These are phyloP conservation scores for Schrenkiella parvula DNA, from an alignment of 345 rosid species.

Conservation along the genomic window DNA sequence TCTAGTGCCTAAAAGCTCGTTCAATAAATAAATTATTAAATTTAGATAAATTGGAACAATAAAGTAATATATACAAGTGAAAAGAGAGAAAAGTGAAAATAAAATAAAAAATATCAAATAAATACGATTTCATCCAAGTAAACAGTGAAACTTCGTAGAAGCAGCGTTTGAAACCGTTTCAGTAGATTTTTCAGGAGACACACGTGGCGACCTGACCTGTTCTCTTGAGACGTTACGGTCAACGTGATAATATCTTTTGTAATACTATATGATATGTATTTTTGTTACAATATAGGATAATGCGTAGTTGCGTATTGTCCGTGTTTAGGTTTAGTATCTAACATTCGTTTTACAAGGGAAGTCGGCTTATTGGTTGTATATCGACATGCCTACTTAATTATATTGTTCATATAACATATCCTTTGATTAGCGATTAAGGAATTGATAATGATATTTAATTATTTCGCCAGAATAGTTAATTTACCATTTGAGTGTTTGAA, in stretches of 20 bases:
- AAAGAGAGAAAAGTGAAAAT: not conserved
- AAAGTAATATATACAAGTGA: not conserved
- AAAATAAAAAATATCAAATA: not conserved
- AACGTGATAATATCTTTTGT: not conserved
- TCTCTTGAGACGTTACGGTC: not conserved
- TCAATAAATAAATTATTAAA: not conserved
- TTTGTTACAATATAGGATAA: not conserved
- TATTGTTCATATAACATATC: not conserved
- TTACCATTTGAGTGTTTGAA: not conserved
- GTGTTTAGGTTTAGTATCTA: conserved; percentile 14
- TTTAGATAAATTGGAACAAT: not conserved
- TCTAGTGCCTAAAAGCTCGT: not conserved
- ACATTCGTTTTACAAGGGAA: not conserved
- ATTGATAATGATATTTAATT: not conserved
- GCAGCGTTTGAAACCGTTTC: not conserved
- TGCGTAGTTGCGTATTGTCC: not conserved
- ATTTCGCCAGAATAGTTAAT: not conserved
- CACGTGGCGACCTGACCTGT: conserved; percentile 11
- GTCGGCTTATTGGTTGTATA: conserved; percentile 13
- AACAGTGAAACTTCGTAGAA: not conserved
- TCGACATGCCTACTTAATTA: conserved; percentile 22
- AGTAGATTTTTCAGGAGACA: not conserved
- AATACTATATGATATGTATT: not conserved
- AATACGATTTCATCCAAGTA: not conserved
- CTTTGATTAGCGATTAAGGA: conserved; percentile 9